Conservation (phyloP, 1,284 basidiomycete genomes). For the Puccinia brachypodii region DNA sequence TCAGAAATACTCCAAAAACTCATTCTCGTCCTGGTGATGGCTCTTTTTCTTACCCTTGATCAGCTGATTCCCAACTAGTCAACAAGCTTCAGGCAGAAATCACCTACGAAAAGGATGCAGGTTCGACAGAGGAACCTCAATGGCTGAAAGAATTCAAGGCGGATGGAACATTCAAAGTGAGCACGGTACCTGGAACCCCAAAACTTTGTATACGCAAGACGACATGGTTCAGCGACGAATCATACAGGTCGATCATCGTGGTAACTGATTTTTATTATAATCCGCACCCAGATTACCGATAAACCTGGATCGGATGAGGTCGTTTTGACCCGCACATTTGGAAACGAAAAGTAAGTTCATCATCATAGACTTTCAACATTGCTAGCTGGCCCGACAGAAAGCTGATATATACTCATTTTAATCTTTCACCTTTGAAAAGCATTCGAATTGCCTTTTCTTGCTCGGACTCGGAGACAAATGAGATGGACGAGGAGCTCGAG, state of each 20-base stretch:
- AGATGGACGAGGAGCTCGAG: slow-evolving; percentile 29
- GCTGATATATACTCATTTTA: neutral
- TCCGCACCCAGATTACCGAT: slow-evolving; percentile 18
- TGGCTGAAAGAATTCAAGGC: slow-evolving; percentile 46
- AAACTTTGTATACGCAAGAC: neutral
- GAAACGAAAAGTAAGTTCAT: slow-evolving; percentile 43
- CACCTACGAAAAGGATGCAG: slow-evolving; percentile 33
- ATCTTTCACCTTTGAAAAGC: neutral
- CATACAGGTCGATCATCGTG: neutral
- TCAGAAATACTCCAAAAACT: neutral
- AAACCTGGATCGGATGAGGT: slow-evolving; percentile 38
- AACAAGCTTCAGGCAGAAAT: slow-evolving; percentile 40
- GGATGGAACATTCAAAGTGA: slow-evolving; percentile 44
- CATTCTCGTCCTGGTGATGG: neutral
- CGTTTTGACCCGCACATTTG: slow-evolving; percentile 28
- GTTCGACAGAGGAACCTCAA: slow-evolving; percentile 29
- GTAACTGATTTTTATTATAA: neutral
- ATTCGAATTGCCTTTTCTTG: slow-evolving; percentile 47
- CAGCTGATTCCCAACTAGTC: slow-evolving; percentile 41
- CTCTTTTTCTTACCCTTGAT: neutral
- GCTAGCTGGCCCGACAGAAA: neutral
- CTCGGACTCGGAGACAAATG: slow-evolving; percentile 45
- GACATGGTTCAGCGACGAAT: neutral
- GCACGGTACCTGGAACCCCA: neutral
- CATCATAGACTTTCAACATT: neutral